A percentile compares a stretch with the other conserved stretches of the same genome.
Conservation (phyloP, 345 rosid genomes). For the Syzygium aromaticum region DNA sequence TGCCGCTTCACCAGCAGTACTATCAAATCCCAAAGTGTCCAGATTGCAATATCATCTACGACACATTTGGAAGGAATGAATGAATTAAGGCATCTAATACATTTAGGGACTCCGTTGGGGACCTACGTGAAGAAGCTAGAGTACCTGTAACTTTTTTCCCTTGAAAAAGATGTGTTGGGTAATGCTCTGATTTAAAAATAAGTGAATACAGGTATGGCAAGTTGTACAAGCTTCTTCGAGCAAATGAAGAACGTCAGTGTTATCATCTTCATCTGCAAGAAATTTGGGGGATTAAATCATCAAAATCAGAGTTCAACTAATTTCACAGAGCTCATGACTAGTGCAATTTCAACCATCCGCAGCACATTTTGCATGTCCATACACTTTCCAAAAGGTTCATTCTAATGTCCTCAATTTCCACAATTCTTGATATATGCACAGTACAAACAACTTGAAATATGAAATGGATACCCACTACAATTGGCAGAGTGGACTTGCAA, state of each 20-base stretch:
- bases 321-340: background rate
- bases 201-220: background rate
- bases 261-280: background rate
- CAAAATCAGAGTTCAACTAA: background rate
- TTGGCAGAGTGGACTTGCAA: background rate
- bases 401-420: background rate
- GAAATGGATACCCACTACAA: background rate
- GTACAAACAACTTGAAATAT: background rate
- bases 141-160: too few species aligned
- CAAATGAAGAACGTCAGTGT: background rate
- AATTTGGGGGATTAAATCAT: background rate
- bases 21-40: too few species aligned
- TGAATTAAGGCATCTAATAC: too few species aligned
- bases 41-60: too few species aligned
- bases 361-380: background rate
- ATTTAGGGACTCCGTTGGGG: too few species aligned
- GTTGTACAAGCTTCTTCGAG: background rate
- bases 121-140: too few species aligned
- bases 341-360: background rate
- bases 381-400: background rate
- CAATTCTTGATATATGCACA: background rate
- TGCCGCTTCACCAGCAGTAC: too few species aligned
- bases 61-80: too few species aligned
- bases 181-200: background rate
- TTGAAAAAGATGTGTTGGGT: background rate